Evolutionary conservation across 2,329 filamentous ascomycete species (phyloP), one percentile per base, ranked within the genome.

Genomic region (Macroventuria anomochaeta): DNA sequence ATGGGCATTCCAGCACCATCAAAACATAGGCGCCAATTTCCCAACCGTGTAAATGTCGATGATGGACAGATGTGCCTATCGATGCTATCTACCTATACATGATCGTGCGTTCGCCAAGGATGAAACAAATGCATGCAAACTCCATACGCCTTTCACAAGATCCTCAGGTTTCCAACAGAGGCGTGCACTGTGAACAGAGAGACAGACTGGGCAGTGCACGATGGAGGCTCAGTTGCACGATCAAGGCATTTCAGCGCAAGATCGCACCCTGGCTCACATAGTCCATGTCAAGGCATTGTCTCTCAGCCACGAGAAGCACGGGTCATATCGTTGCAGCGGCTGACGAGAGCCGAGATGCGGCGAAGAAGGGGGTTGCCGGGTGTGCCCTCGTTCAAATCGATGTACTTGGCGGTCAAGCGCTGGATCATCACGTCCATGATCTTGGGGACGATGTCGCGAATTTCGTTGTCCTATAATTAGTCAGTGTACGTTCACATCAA

Each of bases 361-460:
- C 80, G 79, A 42, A 84, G 70, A 26, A 84, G 74, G n/a, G 77
- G 78, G 60, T 82, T 80, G 34, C 79, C 76, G 1, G 81, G 80
- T 32, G 79, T 76, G 34, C 68, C 77, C 69, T 85, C 78, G 3
- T 82, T 81, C 46, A 85, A 77, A 20, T 76, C 69, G 77, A 85
- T 83, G 70, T 85, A 86, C 17, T 83, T 76, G 25, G 72, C 75
- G 48, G 85, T 81, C 39, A 88, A 74, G 40, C 85, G 81, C 64
- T 83, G 76, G 40, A 78, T 79, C 38, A 88, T 75, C 50, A 85
- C 80, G 26, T 85, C 81, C 79, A 87, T 83, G 57, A 86, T 85
- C 66, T 79, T 80, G 1, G 83, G 82, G 11, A 81, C 79, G 15
- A 86, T 80, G 49, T 85, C 81, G 36, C 72, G 75, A 49, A 86